Evolutionary conservation across 495 filamentous ascomycete species (phyloP).

Genomic region (Lophiotrema nucula): DNA sequence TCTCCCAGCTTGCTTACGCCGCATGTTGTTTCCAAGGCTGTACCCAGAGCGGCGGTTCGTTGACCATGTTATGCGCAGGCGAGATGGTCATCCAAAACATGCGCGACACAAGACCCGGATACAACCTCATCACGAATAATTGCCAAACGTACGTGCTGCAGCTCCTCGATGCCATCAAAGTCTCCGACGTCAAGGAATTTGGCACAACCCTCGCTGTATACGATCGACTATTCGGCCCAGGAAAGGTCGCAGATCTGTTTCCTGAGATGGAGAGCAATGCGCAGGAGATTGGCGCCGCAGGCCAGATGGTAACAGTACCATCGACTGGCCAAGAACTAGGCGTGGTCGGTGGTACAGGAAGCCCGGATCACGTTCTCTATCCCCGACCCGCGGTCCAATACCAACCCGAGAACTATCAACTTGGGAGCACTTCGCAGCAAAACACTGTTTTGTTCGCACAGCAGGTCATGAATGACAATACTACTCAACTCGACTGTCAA

Average conservation of each 20-base stretch:
- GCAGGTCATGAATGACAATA: conserved; percentile 7
- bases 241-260: conserved; percentile 45
- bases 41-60: conserved; percentile 2
- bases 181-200: conserved; percentile 43
- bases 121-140: conserved; percentile 52
- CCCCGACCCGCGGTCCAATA: neutral
- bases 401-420: neutral
- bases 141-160: conserved; percentile 50
- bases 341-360: neutral
- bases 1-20: neutral
- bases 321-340: neutral
- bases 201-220: conserved; percentile 47
- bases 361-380: neutral
- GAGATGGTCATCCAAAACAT: conserved; percentile 49
- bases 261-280: conserved; percentile 36
- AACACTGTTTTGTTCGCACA: neutral
- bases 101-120: conserved; percentile 42
- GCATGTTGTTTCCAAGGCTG: neutral
- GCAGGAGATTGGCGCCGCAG: conserved; percentile 8
- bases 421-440: neutral
- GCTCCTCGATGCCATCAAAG: conserved; percentile 47
- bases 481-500: neutral
- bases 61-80: conserved; percentile 28
- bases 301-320: neutral
- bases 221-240: conserved; percentile 42